Evolutionary conservation across 2,329 filamentous ascomycete species (phyloP).

Genomic region (Apiospora arundinis): DNA sequence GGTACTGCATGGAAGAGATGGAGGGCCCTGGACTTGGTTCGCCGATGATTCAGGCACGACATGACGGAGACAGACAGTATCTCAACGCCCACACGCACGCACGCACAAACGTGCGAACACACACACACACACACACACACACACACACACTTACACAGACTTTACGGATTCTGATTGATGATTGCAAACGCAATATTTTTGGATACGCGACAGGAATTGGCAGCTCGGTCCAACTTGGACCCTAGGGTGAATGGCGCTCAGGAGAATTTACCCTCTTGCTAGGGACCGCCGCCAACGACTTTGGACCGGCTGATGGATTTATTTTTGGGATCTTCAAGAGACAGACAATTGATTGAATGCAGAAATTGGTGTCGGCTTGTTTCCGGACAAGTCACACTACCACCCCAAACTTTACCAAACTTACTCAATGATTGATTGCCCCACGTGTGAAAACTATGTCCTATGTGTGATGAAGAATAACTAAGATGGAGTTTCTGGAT

Average conservation of each 20-base stretch:
- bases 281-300: conserved; percentile 7
- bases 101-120: not conserved
- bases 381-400: not conserved
- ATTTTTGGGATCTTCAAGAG: conserved; percentile 16
- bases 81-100: not conserved
- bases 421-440: not conserved
- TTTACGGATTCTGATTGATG: conserved; percentile 14
- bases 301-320: conserved; percentile 4
- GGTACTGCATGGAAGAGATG: conserved; percentile 11
- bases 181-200: conserved; percentile 6
- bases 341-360: conserved; percentile 8
- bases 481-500: not conserved
- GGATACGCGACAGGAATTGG: conserved; percentile 2
- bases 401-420: not conserved
- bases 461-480: not conserved
- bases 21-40: conserved; percentile 21
- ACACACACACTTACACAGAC: not conserved
- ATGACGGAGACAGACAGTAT: conserved; percentile 6
- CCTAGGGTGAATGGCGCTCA: conserved; percentile 10
- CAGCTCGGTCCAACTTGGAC: conserved; percentile 10
- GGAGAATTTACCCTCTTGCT: not conserved
- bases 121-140: not conserved
- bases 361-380: conserved; percentile 4
- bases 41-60: conserved; percentile 16
- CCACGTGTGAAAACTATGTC: not conserved